Evolutionary conservation across 2,329 filamentous ascomycete species (phyloP), one percentile per base, ranked within the genome.

Genomic region (Dactylonectria macrodidyma): DNA sequence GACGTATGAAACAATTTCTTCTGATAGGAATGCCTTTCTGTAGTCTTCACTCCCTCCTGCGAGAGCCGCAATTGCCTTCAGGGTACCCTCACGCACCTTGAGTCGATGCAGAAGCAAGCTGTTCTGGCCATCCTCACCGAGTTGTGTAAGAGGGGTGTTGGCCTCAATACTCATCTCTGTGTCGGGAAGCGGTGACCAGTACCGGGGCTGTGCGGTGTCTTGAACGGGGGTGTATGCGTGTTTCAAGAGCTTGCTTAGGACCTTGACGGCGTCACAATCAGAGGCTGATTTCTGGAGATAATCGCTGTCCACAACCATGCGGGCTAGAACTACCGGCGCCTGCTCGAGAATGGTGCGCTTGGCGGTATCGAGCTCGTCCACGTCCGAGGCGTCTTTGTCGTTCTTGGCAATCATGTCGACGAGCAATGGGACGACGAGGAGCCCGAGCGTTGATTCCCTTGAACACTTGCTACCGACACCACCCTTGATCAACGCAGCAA

Each of bases 41-140:
- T 95, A 94, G 26, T 93, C 90, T 73, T 98, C 95, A 75, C 95
- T 94, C 73, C 92, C 92, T 3, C 93, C 90, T 2, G 93, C 90
- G 58, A 98, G 84, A 2, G 94, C 92, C n/a, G 93, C 93, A 63
- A 98, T 84, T 2, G 94, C 95, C 75, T 91, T 91, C 19, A 98
- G 82, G 1, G 91, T 89, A 57, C 89, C 91, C 79, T 95, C 93
- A 61, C 96, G 90, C 71, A 95, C 88, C 73, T 87, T 91, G 80
- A 95, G 91, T 26, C 91, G 90, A 79, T 97, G 94, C 71, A 80
- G 89, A 76, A 86, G 87, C 74, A 81, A 79, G 2, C 89, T 86
- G 30, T 90, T 85, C 65, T 91, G 86, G 4, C 92, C 91, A n/a
- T 83, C 81, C 11, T 85, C 82, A 7, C 92, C 91, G 46, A 94